Evolutionary conservation across 2,329 filamentous ascomycete genomes (phyloP), one percentile per base, ranked within the genome.

Genomic region (Knufia fluminis): DNA sequence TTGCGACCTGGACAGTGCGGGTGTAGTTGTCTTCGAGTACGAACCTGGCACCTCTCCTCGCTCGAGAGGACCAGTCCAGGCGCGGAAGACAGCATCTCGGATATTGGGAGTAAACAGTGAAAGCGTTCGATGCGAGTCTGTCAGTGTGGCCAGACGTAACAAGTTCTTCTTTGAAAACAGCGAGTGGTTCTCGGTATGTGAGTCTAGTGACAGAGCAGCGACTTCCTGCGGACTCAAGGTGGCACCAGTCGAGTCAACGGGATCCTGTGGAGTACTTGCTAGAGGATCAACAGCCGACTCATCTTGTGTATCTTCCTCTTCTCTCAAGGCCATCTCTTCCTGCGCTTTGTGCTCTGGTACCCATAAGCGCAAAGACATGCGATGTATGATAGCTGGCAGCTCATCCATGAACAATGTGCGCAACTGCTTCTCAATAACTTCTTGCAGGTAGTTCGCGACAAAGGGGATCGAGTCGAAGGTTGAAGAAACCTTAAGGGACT

Each of bases 401-500:
- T 98, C 92, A 56, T 98, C 91, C 89, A 97, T 97, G 75, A 98
- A 94, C 57, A 98, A 66, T 48, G 90, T 88, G 24, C 92, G 83
- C 53, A 98, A 71, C 67, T 97, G 92, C 46, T 80, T 85, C 69
- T 98, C 92, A 60, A 98, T 98, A 53, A 91, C 94, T 65, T 87
- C 85, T 64, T 98, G 92, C 50, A 98, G 73, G 66, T 97, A 97
- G 67, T 98, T 90, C 59, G 92, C 85, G 54, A 98, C 92, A 63
- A 98, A 98, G 39, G 92, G 91, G 61, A 98, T 98, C 10, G 91
- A 95, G 71, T 98, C 92, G 68, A 98, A 98, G 39, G 92, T 98
- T 58, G 91, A 97, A 1, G 91, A 97, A 57, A 98, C 92, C 72
- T 96, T 97, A 62, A 98, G 81, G 3, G 91, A 96, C 66, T 98